Base-by-base conservation (phyloP, 108 stramenopile species). In the Cyclostephanos tholiformis region DNA sequence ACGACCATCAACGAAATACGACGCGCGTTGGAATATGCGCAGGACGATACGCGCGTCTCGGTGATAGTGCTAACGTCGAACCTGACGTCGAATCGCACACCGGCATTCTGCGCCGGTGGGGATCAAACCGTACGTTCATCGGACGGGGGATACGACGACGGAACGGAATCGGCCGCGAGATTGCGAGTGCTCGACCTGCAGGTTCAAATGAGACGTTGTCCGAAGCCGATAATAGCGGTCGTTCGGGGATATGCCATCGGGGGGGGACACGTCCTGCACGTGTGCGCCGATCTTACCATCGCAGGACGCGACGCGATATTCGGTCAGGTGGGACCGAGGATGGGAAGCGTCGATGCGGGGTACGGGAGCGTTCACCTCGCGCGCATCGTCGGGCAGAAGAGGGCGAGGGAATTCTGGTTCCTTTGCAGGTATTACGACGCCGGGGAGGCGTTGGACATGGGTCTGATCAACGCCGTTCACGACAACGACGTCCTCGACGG, bases 311-410 rank as follows among this genome's bases (percentile, higher is more conserved):
- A 91, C 64, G 91, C 91, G 13, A 89, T 98, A 1, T 98, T 97
- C 85, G 97, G 97, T 22, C 97, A 98, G 76, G 89, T 90, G 2
- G 92, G 91, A 10, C 97, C 97, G 20, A 78, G 96, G 29, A 96
- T 97, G 91, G 97, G 97, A 36, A 88, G 86, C 66, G 95, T 98
- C 66, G 97, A 98, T 77, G 97, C 96, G 1, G 97, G 97, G 14
- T 98, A 98, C 79, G 97, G 97, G 8, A 86, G 85, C 53, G 90
- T 86, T 5, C 92, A 93, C 63, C 88, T 95, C 79, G 95, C 94
- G 2, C 60, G 93, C 7, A 76, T 94, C 26, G 87, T 98, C 50
- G 97, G 97, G 6, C 96, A 96, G 85, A 98, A 98, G 79, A 92
- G 89, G 63, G 96, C 97, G 10, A 73, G 96, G 39, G 97, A 98